phyloP scores from a whole-genome alignment of 1,284 basidiomycete genomes.

The Trichosporon coremiiforme region DNA sequence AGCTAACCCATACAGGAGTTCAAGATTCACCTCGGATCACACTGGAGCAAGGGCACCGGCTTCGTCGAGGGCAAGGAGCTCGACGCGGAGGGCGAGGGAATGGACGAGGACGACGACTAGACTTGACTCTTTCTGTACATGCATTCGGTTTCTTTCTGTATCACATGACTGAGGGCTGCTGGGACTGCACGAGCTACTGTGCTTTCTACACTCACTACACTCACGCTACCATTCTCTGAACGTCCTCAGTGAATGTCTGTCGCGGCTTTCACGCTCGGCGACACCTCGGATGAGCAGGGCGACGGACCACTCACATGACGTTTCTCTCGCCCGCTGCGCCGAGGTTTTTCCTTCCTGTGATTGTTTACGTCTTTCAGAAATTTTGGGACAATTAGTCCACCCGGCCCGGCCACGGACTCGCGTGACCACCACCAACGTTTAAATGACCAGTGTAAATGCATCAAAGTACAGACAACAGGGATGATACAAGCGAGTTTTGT shows the following conservation, averaged over 20 bases:
- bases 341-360: not conserved
- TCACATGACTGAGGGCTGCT: not conserved
- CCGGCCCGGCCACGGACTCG: not conserved
- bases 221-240: no score
- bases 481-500: constrained; percentile 12
- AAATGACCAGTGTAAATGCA: constrained; percentile 17
- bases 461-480: constrained; percentile 18
- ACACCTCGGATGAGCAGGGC: not conserved
- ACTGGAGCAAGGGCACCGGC: constrained; percentile 74
- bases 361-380: constrained; percentile 5
- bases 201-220: no score
- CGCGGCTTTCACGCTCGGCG: not conserved
- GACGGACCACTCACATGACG: not conserved
- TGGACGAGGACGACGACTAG: constrained; percentile 50
- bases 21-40: constrained; percentile 68
- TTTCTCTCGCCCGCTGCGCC: not conserved
- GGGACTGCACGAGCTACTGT: no score
- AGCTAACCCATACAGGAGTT: constrained; percentile 58
- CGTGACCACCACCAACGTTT: not conserved
- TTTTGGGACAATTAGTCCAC: not conserved
- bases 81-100: constrained; percentile 34
- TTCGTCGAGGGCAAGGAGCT: constrained; percentile 64
- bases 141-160: constrained; percentile 28
- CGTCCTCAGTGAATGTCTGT: no score
- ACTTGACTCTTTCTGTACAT: constrained; percentile 27